Evolutionary conservation across 805 yeast species (phyloP).

Genomic region (Kodamaea lidongshanica): DNA sequence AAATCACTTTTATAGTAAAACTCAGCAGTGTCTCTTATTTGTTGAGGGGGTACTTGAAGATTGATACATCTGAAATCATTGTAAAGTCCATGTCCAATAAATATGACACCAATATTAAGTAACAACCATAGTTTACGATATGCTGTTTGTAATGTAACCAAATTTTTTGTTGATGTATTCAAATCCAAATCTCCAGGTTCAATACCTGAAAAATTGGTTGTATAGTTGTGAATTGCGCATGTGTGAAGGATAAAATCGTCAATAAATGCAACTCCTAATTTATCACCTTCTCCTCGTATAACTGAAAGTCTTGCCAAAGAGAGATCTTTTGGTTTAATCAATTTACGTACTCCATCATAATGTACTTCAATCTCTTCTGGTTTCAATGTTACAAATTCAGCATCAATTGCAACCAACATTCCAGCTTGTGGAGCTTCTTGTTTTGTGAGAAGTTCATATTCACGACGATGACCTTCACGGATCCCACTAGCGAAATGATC

Average conservation of each 20-base stretch:
- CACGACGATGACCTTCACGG: slow-evolving; percentile 51
- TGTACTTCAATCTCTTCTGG: slow-evolving; percentile 76
- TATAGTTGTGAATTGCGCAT: slow-evolving; percentile 69
- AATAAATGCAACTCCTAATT: slow-evolving; percentile 72
- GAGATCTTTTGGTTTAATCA: slow-evolving; percentile 68
- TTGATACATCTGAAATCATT: slow-evolving; percentile 93
- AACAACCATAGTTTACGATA: slow-evolving; percentile 88
- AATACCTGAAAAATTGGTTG: slow-evolving; percentile 91
- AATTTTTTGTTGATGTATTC: slow-evolving; percentile 50
- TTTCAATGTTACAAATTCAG: slow-evolving; percentile 83
- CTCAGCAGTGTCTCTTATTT: slow-evolving; percentile 85
- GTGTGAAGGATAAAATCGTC: slow-evolving; percentile 86
- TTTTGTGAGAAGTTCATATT: slow-evolving; percentile 60
- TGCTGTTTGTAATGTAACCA: slow-evolving; percentile 76
- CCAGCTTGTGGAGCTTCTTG: slow-evolving; percentile 73
- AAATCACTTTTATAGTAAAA: slow-evolving; percentile 68
- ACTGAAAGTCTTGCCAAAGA: slow-evolving; percentile 89
- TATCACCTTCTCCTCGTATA: slow-evolving; percentile 62
- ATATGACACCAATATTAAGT: slow-evolving; percentile 80
- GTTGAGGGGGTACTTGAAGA: slow-evolving; percentile 75
- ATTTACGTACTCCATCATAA: slow-evolving; percentile 60
- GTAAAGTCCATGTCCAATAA: slow-evolving; percentile 89
- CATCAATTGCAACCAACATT: slow-evolving; percentile 84
- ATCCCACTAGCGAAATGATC: slow-evolving; percentile 64
- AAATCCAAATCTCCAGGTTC: slow-evolving; percentile 87